These are phyloP conservation scores for Trichoderma asperelloides DNA, from an alignment of 495 filamentous ascomycete genomes.

Conservation along the genomic window DNA sequence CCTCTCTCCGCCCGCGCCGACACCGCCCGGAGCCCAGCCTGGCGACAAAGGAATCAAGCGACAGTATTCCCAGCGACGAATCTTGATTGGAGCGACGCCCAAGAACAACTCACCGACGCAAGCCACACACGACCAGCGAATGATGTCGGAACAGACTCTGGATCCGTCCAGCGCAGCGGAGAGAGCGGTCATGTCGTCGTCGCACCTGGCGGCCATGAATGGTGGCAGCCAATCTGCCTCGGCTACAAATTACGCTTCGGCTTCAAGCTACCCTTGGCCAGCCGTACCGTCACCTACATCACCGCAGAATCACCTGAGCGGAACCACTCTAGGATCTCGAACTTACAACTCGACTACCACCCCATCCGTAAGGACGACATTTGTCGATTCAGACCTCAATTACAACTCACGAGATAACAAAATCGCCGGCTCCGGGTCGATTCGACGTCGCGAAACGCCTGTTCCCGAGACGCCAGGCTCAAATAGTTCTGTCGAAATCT, in stretches of 20 bases:
- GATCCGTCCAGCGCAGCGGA: slow-evolving; percentile 46
- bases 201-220: slow-evolving; percentile 67
- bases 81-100: slow-evolving; percentile 71
- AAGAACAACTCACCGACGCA: slow-evolving; percentile 59
- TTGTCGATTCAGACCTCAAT: slow-evolving; percentile 39
- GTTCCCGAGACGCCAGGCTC: slow-evolving; percentile 41
- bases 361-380: slow-evolving; percentile 37
- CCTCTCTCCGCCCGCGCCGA: slow-evolving; percentile 43
- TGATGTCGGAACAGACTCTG: slow-evolving; percentile 46
- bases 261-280: slow-evolving; percentile 56
- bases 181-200: slow-evolving; percentile 60
- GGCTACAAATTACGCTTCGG: slow-evolving; percentile 46
- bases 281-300: slow-evolving; percentile 81
- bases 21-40: slow-evolving; percentile 36
- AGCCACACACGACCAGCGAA: slow-evolving; percentile 64
- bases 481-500: slow-evolving; percentile 71
- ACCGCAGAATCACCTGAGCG: slow-evolving; percentile 41
- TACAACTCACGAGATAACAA: slow-evolving; percentile 33
- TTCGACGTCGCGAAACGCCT: slow-evolving; percentile 43
- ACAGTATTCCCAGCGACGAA: slow-evolving; percentile 85
- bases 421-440: slow-evolving; percentile 21
- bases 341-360: slow-evolving; percentile 43
- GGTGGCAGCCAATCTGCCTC: slow-evolving; percentile 42
- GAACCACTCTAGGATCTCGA: slow-evolving; percentile 46
- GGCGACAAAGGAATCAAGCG: slow-evolving; percentile 50